phyloP scores from a whole-genome alignment of 768 basidiomycete genomes.

The Tremella mesenterica region DNA sequence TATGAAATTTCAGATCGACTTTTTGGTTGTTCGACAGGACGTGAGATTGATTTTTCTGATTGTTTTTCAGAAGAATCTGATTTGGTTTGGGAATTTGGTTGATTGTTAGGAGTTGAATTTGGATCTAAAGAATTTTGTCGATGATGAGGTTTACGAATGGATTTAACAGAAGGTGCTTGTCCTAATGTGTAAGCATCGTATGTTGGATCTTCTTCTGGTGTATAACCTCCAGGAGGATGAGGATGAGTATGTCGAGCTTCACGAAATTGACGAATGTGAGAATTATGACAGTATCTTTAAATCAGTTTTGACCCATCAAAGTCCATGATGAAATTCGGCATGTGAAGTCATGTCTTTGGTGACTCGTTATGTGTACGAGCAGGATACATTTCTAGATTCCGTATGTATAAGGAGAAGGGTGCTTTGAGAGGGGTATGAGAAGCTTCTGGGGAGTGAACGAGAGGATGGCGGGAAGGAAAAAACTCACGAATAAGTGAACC shows the following conservation, averaged over 20 bases:
- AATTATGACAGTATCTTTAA: conserved; percentile 62
- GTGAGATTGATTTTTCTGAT: no score
- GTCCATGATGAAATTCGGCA: not conserved
- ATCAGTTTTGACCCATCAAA: not conserved
- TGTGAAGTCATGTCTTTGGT: not conserved
- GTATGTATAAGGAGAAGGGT: not conserved
- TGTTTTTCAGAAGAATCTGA: no score
- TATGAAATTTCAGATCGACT: conserved; percentile 43
- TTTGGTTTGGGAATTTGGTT: not conserved
- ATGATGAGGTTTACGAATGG: conserved; percentile 52
- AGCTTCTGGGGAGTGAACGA: not conserved
- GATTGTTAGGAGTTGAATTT: not conserved
- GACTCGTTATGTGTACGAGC: not conserved
- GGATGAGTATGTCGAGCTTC: conserved; percentile 61
- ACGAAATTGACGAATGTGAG: conserved; percentile 91
- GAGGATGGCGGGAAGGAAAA: not conserved
- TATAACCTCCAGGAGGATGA: conserved; percentile 57
- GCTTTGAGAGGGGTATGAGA: not conserved
- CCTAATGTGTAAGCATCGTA: conserved; percentile 44
- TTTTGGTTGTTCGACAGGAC: conserved; percentile 22
- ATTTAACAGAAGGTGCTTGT: conserved; percentile 38
- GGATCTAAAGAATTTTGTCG: no score
- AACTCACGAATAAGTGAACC: conserved; percentile 84
- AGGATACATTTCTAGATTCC: not conserved
- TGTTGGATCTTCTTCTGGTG: conserved; percentile 76